These are phyloP conservation scores for Rhodotorula sp. DNA, from an alignment of 1,284 basidiomycete species.

Conservation along the genomic window DNA sequence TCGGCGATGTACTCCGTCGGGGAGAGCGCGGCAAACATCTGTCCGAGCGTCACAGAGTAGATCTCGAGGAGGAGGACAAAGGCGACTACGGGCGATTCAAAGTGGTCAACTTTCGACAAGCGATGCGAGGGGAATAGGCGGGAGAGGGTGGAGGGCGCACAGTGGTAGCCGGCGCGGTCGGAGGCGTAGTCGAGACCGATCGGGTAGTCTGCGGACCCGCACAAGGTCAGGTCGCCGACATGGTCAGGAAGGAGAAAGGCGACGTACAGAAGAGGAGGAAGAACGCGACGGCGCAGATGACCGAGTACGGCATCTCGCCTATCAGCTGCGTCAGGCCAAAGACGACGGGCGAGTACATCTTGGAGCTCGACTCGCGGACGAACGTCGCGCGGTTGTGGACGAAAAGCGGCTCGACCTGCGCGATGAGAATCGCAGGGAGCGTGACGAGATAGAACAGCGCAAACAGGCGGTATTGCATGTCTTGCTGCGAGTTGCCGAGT, in stretches of 20 bases:
- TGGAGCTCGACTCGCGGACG: slow-evolving; percentile 63
- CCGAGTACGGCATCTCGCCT: slow-evolving; percentile 77
- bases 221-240: slow-evolving; percentile 3
- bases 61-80: slow-evolving; percentile 67
- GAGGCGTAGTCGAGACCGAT: slow-evolving; percentile 60
- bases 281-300: slow-evolving; percentile 69
- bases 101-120: not conserved
- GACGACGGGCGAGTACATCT: slow-evolving; percentile 71
- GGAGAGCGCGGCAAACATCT: slow-evolving; percentile 68
- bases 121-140: slow-evolving; percentile 48
- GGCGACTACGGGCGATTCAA: slow-evolving; percentile 48
- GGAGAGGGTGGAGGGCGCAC: slow-evolving; percentile 70
- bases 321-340: slow-evolving; percentile 76
- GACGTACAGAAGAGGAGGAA: slow-evolving; percentile 59
- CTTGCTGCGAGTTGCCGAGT: slow-evolving; percentile 65
- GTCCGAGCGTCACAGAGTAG: slow-evolving; percentile 53
- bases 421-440: slow-evolving; percentile 71
- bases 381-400: slow-evolving; percentile 62
- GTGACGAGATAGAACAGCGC: slow-evolving; percentile 52
- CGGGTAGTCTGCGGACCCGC: slow-evolving; percentile 52
- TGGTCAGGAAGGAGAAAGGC: slow-evolving; percentile 46
- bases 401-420: slow-evolving; percentile 81
- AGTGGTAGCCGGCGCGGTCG: slow-evolving; percentile 67
- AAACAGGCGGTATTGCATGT: slow-evolving; percentile 75
- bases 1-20: slow-evolving; percentile 61